Conservation (phyloP, 805 yeast species). For the Cyberlindnera maritima region DNA sequence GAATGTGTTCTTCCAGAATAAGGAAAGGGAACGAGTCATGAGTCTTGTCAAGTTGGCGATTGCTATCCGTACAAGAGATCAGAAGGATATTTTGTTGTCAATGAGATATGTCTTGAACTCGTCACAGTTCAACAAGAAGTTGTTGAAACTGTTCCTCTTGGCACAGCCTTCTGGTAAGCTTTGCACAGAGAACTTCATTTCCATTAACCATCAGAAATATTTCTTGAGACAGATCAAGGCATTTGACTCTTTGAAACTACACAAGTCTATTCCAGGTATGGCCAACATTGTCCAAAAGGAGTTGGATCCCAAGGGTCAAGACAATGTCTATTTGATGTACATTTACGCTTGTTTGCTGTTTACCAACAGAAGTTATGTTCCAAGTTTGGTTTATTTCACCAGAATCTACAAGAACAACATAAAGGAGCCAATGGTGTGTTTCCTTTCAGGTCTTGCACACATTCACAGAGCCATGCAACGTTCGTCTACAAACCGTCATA, state of each 20-base stretch:
- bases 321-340: slow-evolving; percentile 67
- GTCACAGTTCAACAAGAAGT: slow-evolving; percentile 72
- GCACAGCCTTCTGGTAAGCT: slow-evolving; percentile 60
- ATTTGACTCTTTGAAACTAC: slow-evolving; percentile 62
- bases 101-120: slow-evolving; percentile 63
- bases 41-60: slow-evolving; percentile 68
- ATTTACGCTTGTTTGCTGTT: slow-evolving; percentile 80
- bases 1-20: slow-evolving; percentile 72
- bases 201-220: slow-evolving; percentile 85
- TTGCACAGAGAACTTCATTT: slow-evolving; percentile 61
- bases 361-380: slow-evolving; percentile 76
- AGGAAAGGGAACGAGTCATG: slow-evolving; percentile 55
- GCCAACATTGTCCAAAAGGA: slow-evolving; percentile 63
- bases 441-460: slow-evolving; percentile 75
- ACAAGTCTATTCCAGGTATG: slow-evolving; percentile 66
- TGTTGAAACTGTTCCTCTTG: slow-evolving; percentile 63
- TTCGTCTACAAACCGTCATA: slow-evolving; percentile 78
- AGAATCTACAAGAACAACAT: slow-evolving; percentile 67
- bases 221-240: slow-evolving; percentile 89
- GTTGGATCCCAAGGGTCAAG: slow-evolving; percentile 43
- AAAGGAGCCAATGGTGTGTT: slow-evolving; percentile 74
- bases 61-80: slow-evolving; percentile 47
- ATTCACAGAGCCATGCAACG: slow-evolving; percentile 92
- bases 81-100: slow-evolving; percentile 49
- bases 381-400: slow-evolving; percentile 75